Base-by-base conservation (phyloP, 2,329 filamentous ascomycete genomes). In the Aureobasidium sp. region DNA sequence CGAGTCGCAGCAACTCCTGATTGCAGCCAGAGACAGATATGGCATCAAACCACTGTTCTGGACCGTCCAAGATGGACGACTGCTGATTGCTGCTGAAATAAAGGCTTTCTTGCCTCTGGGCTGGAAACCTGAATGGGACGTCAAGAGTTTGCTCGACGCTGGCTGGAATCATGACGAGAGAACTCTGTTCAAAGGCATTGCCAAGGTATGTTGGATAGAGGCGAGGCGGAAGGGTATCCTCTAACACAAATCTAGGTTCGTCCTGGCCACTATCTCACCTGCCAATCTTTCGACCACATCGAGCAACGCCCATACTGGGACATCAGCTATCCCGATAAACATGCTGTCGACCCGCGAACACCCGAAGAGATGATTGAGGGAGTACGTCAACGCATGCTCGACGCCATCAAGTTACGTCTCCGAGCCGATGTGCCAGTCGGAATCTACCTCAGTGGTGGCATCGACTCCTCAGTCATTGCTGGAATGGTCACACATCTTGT, bases 41-140 rank as follows among this genome's bases (percentile, higher is more conserved):
- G 82, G 82, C 3, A 81, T 85, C 67, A 85, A 85, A 68, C 81
- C 82, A 2, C 73, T 85, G 20, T 80, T 81, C 62, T 84, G 78
- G 71, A 83, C 80, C 0, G 63, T 76, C 1, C 65, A 74, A 1
- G 61, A 65, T 6, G 72, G 71, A 6, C 70, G 72, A 61, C 61
- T 85, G 3, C 69, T 83, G 13, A 68, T 84, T 0, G 80, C 81
- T 6, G 73, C 81, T 0, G 82, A 85, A 67, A 77, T 78, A 63
- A 85, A 85, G 67, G 81, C 78, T 0, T 82, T 84, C 66, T 65
- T 79, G 50, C 70, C 80, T 0, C 67, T 82, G 60, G 79, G 81
- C 0, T 81, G 81, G 81, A 67, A 76, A 66, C 77, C 81, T 0
- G 75, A 81, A 65, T 85, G 82, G 82, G 77, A 82, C 67, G 76